These are phyloP conservation scores for Saccharomycopsis hybrid DNA, from an alignment of 1,139 yeast genomes.

Conservation along the genomic window DNA sequence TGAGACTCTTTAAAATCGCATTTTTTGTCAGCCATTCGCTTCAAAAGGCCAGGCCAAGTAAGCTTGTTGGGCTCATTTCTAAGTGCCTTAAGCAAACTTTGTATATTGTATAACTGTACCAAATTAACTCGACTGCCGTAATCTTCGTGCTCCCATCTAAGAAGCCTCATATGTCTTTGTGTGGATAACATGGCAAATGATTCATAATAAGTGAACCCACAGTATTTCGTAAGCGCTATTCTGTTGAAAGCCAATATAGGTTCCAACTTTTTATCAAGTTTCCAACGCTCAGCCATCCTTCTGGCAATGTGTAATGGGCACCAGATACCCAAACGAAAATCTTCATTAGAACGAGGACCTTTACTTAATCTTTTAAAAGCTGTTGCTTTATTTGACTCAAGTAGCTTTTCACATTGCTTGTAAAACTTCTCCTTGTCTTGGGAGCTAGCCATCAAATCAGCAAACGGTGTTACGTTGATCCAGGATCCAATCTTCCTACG, in stretches of 20 bases:
- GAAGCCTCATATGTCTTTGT: background rate
- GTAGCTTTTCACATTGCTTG: background rate
- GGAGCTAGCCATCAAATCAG: background rate
- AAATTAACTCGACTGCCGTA: slow-evolving; percentile 2
- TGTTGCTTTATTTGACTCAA: background rate
- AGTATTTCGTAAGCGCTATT: slow-evolving; percentile 2
- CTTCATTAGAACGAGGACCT: background rate
- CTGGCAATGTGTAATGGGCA: background rate
- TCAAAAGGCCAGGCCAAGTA: background rate
- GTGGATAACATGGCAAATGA: slow-evolving; percentile 1
- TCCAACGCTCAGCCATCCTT: background rate
- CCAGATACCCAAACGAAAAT: background rate
- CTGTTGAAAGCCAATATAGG: slow-evolving; percentile 3
- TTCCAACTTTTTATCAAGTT: background rate
- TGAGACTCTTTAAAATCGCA: background rate
- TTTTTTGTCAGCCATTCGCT: background rate
- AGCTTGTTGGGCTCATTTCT: background rate
- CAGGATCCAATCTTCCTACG: background rate
- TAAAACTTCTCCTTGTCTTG: background rate
- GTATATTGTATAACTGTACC: background rate
- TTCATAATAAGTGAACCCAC: slow-evolving; percentile 9
- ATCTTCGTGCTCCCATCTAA: slow-evolving; percentile 2
- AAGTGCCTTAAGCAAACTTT: background rate
- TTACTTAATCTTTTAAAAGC: too few species aligned
- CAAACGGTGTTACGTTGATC: background rate